phyloP scores from a whole-genome alignment of 2,329 filamentous ascomycete species.

The Pseudogymnoascus sp. region DNA sequence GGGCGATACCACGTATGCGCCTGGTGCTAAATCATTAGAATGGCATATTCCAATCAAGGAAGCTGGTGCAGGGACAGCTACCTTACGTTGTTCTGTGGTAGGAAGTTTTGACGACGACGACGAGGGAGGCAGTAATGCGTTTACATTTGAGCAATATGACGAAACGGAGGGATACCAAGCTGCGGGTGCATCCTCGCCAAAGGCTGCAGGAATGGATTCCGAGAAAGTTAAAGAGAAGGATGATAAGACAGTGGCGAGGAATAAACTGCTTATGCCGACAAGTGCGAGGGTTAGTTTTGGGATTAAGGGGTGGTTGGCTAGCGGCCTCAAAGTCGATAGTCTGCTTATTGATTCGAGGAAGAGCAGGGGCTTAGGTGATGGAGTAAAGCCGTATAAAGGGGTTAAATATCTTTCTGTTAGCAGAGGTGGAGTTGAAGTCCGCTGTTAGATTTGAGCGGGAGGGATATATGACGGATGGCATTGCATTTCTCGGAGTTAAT shows the following conservation, averaged over 20 bases:
- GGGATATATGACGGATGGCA: not conserved
- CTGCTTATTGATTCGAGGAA: slow-evolving; percentile 65
- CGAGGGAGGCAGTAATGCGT: slow-evolving; percentile 32
- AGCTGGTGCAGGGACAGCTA: slow-evolving; percentile 59
- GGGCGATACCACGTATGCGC: slow-evolving; percentile 76
- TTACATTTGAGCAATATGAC: slow-evolving; percentile 33
- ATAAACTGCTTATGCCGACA: slow-evolving; percentile 71
- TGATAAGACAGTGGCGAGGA: slow-evolving; percentile 52
- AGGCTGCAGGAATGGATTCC: slow-evolving; percentile 25
- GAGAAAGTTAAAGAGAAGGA: slow-evolving; percentile 39
- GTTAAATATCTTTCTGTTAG: slow-evolving; percentile 89
- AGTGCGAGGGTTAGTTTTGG: slow-evolving; percentile 66
- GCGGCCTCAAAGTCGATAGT: slow-evolving; percentile 59
- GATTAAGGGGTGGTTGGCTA: slow-evolving; percentile 60
- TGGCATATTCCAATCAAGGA: slow-evolving; percentile 80
- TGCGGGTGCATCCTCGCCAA: slow-evolving; percentile 27
- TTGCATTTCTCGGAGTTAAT: slow-evolving; percentile 5
- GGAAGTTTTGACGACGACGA: slow-evolving; percentile 47
- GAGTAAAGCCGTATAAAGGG: slow-evolving; percentile 91
- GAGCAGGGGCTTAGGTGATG: slow-evolving; percentile 76
- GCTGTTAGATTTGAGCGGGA: slow-evolving; percentile 34
- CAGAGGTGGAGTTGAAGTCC: slow-evolving; percentile 54
- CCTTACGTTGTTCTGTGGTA: slow-evolving; percentile 70
- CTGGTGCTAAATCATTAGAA: slow-evolving; percentile 63
- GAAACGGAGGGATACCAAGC: slow-evolving; percentile 46